Base-by-base conservation (phyloP, 306 rosid genomes). In the Sicyos edulis region DNA sequence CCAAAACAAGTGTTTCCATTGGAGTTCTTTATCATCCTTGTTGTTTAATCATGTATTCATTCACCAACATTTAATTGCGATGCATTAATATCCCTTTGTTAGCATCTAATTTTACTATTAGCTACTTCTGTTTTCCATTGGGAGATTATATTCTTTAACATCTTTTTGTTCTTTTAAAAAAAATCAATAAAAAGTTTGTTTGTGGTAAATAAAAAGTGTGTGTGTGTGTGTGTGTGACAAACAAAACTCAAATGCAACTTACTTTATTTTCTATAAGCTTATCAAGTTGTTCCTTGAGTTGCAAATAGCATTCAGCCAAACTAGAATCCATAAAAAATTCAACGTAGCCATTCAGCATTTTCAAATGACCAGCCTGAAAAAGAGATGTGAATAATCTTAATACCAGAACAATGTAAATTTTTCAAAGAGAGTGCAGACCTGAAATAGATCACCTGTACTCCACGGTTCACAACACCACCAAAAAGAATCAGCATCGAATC, bases 261-360 rank as follows among this genome's bases (percentile, higher is more conserved):
- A 93, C 98, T 96, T 90, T 93, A 85, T 78, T 84, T 74, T 87
- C 90, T 77, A 93, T 79, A 80, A 90, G 95, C 79, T 77, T 88
- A 77, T 87, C 85, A 14, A 93, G 88, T 81, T 88, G 96, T 74
- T 88, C 95, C 83, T 88, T 93, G 22, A 93, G 87, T 88, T 90
- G 89, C 87, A 88, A 45, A 78, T 84, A 87, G 91, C 96, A 88
- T 69, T 93, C 98, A 21, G 92, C 88, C 85, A 93, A 87, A 80
- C 73, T 83, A 80, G 97, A 90, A 82, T 93, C 98, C 89, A 93
- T 80, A 83, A 90, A 93, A 78, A 93, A 86, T 77, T 93, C 98
- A 15, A 90, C 56, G 70, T 88, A 93, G 22, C 97, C 96, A 3
- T 86, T 86, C 70, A 93, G 82, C 97, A 90, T 93, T 85, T 87